Evolutionary conservation across 805 yeast species (phyloP), one percentile per base, ranked within the genome.

Genomic region (Metschnikowia vanudenii): DNA sequence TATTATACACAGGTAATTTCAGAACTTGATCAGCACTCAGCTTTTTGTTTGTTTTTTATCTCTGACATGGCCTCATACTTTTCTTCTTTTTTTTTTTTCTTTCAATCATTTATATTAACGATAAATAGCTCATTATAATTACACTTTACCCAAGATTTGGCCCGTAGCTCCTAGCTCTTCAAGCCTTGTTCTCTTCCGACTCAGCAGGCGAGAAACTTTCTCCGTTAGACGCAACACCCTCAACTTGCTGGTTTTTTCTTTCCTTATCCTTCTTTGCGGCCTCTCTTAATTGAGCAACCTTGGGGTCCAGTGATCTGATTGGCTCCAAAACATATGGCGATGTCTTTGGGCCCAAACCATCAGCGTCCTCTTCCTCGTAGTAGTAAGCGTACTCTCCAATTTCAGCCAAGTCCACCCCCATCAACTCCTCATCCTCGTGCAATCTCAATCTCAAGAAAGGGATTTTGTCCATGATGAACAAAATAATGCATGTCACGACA

Each of bases 301-400:
- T 63, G 6, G 75, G 71, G 37, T 68, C 74, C 43, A 70, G 68
- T 3, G 89, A 82, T 73, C 92, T 81, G 50, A 84, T 75, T 53
- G 95, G 94, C 71, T 86, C 90, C 55, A 90, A 82, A 47, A 85
- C 81, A 68, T 76, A 86, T 9, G 76, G 69, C 18, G 57, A 54
- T 12, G 55, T 38, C 39, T 57, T 54, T n/a, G 58, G 60, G 18
- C 64, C 69, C 55, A 53, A 37, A 12, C 46, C 51, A 18, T 55
- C 76, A 22, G 51, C 57, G 46, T 76, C 78, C 37, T 82, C 84
- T 54, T 20, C 24, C 24, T 83, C 88, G 54, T 72, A 71, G 64
- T 78, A 87, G 63, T 78, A 87, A 49, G 95, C 87, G 64, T 80
- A 82, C 68, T 91, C 98, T 57, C 97, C 97, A 61, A 90, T 88